Evolutionary conservation across 148 eudicot genomes (phyloP), one percentile per base, ranked within the genome.

Genomic region (Polygonum maritimum): DNA sequence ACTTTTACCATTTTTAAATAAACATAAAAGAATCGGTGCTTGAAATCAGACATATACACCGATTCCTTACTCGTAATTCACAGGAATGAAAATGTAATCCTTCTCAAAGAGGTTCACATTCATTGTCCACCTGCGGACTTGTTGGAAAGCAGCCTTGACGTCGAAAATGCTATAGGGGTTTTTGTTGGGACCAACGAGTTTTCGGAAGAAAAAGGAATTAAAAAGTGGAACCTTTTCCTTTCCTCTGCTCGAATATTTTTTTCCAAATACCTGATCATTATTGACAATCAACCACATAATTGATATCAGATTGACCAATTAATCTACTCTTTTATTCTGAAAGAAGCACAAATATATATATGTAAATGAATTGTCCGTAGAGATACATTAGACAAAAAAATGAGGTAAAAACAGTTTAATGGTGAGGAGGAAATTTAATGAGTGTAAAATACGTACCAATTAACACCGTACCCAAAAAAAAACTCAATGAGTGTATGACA

Each of bases 121-220:
- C 83, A 94, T 87, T 22, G 99, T 95, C 97, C 99, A 95, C 81
- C 91, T 93, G 52, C 99, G 96, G 82, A 95, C 99, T 79, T 97
- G 91, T 76, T 80, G 97, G 84, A 90, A 95, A 76, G 94, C 97
- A 79, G 97, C 96, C 85, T 82, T 86, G 83, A 90, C 90, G 22
- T 92, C 94, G 76, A 86, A 87, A 74, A 85, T 82, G 78, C 97
- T 85, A 16, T 87, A 75, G 40, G 97, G 87, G 74, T 88, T 89
- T 85, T 91, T 95, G 78, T 92, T 97, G 74, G 88, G 89, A 83
- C 92, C 97, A 76, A 89, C 93, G 74, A 95, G 87, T 87, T 95
- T 95, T 45, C 94, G 84, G 77, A 95, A 95, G 85, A 95, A 95
- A 80, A 95, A 95, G 83, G 96, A 85, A 78, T 91, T 95, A 95